phyloP scores from a whole-genome alignment of 306 rosid species.

The Fragaria iinumae region DNA sequence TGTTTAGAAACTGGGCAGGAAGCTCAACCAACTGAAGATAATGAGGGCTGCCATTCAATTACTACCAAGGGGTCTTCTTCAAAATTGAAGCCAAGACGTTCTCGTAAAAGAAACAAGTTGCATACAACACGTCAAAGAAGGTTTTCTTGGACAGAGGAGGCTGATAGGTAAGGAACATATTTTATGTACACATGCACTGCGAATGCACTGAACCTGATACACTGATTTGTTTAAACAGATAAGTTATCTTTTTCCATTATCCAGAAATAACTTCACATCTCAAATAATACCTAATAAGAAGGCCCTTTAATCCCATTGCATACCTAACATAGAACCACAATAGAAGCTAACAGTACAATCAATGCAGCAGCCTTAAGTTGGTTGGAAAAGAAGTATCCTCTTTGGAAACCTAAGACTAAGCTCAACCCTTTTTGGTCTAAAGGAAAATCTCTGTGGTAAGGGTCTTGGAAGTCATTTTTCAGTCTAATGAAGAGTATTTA shows the following conservation, averaged over 20 bases:
- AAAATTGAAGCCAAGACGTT: constrained; percentile 56
- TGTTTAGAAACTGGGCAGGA: constrained; percentile 36
- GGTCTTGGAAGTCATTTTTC: no score
- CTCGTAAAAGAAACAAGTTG: constrained; percentile 27
- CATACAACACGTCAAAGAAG: constrained; percentile 67
- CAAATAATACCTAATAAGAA: not conserved
- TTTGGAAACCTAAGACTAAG: no score
- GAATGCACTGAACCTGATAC: not conserved
- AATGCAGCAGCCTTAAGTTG: no score
- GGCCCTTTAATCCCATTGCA: not conserved
- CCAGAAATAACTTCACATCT: not conserved
- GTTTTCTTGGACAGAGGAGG: constrained; percentile 78
- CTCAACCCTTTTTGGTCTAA: no score
- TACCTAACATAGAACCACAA: not conserved
- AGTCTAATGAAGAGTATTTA: no score
- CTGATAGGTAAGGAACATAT: constrained; percentile 63
- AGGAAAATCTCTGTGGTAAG: no score
- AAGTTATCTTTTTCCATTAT: not conserved
- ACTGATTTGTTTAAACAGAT: not conserved
- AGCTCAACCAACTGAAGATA: constrained; percentile 35
- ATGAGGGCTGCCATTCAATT: constrained; percentile 42
- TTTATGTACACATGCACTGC: not conserved
- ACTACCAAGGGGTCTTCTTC: constrained; percentile 40
- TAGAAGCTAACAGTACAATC: not conserved
- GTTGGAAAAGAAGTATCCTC: no score